A percentile compares a stretch with the other conserved stretches of the same genome.
Evolutionary conservation across 176 grass and related monocot genomes (phyloP).

Genomic region (Avena insularis): DNA sequence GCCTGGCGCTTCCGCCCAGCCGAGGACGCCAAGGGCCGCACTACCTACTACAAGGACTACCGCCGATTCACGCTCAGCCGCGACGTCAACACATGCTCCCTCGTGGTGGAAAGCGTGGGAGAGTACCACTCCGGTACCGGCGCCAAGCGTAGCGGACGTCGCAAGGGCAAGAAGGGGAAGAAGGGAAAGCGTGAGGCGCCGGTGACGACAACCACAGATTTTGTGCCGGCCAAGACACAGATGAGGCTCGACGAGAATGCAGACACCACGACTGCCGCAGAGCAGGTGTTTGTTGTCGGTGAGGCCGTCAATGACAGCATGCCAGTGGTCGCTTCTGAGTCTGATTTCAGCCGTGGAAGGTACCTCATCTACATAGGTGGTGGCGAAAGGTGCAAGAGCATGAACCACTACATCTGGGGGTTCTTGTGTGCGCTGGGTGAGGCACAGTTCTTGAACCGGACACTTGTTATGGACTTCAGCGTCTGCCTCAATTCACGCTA

Average conservation of each 20-base stretch:
- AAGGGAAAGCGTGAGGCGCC: slow-evolving; percentile 46
- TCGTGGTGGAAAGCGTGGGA: slow-evolving; percentile 59
- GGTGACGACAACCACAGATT: slow-evolving; percentile 16
- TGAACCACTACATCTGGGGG: slow-evolving; percentile 94
- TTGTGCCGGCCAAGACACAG: slow-evolving; percentile 50
- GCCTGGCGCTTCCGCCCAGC: slow-evolving; percentile 94
- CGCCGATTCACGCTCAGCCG: slow-evolving; percentile 78
- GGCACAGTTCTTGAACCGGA: slow-evolving; percentile 86
- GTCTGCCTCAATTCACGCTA: slow-evolving; percentile 78
- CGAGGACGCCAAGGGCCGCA: slow-evolving; percentile 58
- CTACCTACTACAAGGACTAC: slow-evolving; percentile 95
- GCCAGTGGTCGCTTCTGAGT: slow-evolving; percentile 76
- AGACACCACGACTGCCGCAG: slow-evolving; percentile 35
- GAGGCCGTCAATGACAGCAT: slow-evolving; percentile 85
- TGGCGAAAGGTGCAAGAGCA: slow-evolving; percentile 93
- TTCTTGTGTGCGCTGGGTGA: slow-evolving; percentile 86
- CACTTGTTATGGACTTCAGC: slow-evolving; percentile 83
- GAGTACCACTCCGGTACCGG: slow-evolving; percentile 80
- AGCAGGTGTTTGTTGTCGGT: slow-evolving; percentile 57
- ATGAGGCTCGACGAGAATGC: slow-evolving; percentile 60
- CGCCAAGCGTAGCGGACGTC: slow-evolving; percentile 51
- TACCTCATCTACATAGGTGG: slow-evolving; percentile 90
- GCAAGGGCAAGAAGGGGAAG: slow-evolving; percentile 68
- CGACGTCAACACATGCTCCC: slow-evolving; percentile 63
- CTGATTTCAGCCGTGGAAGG: slow-evolving; percentile 57